Conservation (phyloP, 108 stramenopile species). For the Epithemia pelagica region DNA sequence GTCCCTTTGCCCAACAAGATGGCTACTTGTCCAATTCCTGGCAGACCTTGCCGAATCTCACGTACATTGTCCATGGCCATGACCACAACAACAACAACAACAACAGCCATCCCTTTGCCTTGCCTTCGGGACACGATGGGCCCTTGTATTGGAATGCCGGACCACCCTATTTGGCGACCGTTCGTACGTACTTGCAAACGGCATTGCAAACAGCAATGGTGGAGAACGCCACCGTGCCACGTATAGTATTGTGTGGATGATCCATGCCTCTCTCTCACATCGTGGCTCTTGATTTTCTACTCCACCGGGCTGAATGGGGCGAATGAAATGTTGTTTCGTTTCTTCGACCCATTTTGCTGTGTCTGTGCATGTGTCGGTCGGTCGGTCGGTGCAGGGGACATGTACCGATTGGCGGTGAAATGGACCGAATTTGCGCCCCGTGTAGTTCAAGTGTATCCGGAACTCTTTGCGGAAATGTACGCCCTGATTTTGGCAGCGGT, state of each 20-base stretch:
- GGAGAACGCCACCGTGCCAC: neutral
- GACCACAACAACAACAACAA: neutral
- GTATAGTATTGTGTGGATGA: no score
- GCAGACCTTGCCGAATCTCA: neutral
- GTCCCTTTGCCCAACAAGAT: conserved; percentile 15
- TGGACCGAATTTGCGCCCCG: conserved; percentile 54
- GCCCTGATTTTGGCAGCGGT: conserved; percentile 76
- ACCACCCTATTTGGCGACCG: conserved; percentile 71
- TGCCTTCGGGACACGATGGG: conserved; percentile 45
- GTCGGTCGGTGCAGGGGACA: conserved; percentile 61
- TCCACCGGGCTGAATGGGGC: no score
- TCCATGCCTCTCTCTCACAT: no score
- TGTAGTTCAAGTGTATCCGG: conserved; percentile 26
- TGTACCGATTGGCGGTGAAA: conserved; percentile 55
- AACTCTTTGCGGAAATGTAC: conserved; percentile 48
- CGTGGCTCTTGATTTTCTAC: no score
- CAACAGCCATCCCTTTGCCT: conserved; percentile 27
- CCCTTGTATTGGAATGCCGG: conserved; percentile 52
- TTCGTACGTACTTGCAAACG: conserved; percentile 51
- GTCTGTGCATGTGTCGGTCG: no score
- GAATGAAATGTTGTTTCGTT: no score
- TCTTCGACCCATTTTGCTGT: no score
- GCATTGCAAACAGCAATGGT: conserved; percentile 44
- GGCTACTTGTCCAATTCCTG: conserved; percentile 3
- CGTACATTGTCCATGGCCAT: neutral